Percentiles rank a stretch among this genome's conserved stretches.
phyloP scores from a whole-genome alignment of 2,329 filamentous ascomycete genomes.

The Helotiales sp. region DNA sequence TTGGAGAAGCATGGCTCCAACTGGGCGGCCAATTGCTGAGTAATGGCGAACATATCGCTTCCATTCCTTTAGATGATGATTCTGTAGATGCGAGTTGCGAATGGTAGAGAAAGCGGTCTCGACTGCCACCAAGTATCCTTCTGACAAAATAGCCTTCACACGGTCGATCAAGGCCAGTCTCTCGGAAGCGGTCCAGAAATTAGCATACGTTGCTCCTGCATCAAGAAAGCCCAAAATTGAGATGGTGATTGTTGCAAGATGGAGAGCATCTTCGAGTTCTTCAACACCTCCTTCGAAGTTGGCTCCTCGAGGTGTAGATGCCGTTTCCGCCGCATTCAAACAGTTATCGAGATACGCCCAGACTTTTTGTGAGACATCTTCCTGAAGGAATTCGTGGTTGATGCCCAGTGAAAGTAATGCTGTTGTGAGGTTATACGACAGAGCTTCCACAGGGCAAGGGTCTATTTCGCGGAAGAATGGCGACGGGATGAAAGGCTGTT shows the following conservation, averaged over 20 bases:
- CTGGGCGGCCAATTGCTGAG: slow-evolving; percentile 71
- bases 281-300: slow-evolving; percentile 50
- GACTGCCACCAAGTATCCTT: slow-evolving; percentile 80
- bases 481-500: slow-evolving; percentile 75
- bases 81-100: slow-evolving; percentile 70
- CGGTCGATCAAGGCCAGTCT: slow-evolving; percentile 71
- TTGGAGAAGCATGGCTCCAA: slow-evolving; percentile 90
- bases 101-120: slow-evolving; percentile 91
- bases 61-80: slow-evolving; percentile 76
- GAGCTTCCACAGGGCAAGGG: slow-evolving; percentile 83
- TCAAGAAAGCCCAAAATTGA: slow-evolving; percentile 90
- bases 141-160: slow-evolving; percentile 73
- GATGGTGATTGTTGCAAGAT: slow-evolving; percentile 74
- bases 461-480: slow-evolving; percentile 81
- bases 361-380: slow-evolving; percentile 65
- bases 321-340: slow-evolving; percentile 56
- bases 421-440: slow-evolving; percentile 75
- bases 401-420: slow-evolving; percentile 81
- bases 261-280: slow-evolving; percentile 62
- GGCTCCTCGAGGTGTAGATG: slow-evolving; percentile 53
- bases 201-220: slow-evolving; percentile 73
- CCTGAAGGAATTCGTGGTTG: slow-evolving; percentile 68
- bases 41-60: slow-evolving; percentile 84
- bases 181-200: slow-evolving; percentile 78
- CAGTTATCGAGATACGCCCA: slow-evolving; percentile 74